Percentiles rank a stretch among this genome's conserved stretches.
These are phyloP conservation scores for Psilocybe cubensis DNA, from an alignment of 768 basidiomycete genomes.

Conservation along the genomic window DNA sequence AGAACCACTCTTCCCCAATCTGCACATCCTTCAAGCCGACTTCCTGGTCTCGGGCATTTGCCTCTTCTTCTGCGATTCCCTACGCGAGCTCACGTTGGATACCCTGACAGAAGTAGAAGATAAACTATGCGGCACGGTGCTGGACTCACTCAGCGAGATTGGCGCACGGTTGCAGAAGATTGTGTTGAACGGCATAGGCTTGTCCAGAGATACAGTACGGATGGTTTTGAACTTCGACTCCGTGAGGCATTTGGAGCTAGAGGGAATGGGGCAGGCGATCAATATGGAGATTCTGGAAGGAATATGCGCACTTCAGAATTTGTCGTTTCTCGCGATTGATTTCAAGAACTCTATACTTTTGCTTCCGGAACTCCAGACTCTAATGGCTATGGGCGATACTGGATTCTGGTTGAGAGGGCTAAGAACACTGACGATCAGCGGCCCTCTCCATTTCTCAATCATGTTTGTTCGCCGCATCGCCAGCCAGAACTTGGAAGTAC, in stretches of 20 bases:
- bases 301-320: conserved; percentile 26
- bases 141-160: conserved; percentile 29
- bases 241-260: conserved; percentile 26
- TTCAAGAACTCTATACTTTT: too few species aligned
- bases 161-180: conserved; percentile 30
- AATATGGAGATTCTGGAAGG: conserved; percentile 24
- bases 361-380: too few species aligned
- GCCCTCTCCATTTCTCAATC: conserved; percentile 24
- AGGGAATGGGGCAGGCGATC: conserved; percentile 29
- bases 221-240: conserved; percentile 24
- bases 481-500: conserved; percentile 22
- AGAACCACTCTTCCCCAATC: conserved; percentile 28
- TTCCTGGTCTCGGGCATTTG: conserved; percentile 37
- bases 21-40: conserved; percentile 32
- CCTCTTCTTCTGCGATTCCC: conserved; percentile 33
- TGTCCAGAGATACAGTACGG: conserved; percentile 29
- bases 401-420: conserved; percentile 31
- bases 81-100: conserved; percentile 30
- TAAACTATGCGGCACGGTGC: conserved; percentile 34
- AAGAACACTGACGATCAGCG: conserved; percentile 28
- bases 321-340: conserved; percentile 30
- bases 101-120: conserved; percentile 34
- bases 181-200: conserved; percentile 24
- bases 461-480: conserved; percentile 26
- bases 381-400: too few species aligned